Percentiles rank a stretch among this genome's conserved stretches.
Evolutionary conservation across 2,329 filamentous ascomycete species (phyloP).

Genomic region (Diaporthe australafricana): DNA sequence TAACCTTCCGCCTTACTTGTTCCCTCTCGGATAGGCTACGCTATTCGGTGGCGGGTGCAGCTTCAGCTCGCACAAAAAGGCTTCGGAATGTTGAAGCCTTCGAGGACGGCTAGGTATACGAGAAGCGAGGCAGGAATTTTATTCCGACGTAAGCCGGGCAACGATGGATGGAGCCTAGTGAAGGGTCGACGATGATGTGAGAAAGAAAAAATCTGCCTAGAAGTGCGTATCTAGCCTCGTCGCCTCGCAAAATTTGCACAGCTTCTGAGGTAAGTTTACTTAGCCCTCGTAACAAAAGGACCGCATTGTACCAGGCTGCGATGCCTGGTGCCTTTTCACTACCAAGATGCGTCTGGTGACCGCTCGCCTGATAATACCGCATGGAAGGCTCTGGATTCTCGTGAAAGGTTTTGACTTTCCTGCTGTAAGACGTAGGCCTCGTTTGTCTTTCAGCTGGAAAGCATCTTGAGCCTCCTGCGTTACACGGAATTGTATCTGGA

Average conservation of each 20-base stretch:
- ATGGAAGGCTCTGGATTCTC: background rate
- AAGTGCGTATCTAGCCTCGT: background rate
- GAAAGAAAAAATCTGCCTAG: constrained; percentile 11
- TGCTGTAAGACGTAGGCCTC: background rate
- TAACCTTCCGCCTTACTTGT: background rate
- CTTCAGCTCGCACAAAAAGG: background rate
- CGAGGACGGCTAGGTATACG: background rate
- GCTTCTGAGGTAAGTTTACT: background rate
- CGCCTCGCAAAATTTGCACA: background rate
- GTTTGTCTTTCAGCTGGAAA: too few relatives aligned
- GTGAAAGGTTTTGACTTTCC: too few relatives aligned
- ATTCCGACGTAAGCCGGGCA: background rate
- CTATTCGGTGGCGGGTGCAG: background rate
- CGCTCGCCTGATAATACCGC: too few relatives aligned
- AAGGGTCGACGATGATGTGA: background rate
- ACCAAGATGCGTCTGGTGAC: background rate
- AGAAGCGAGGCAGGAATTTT: background rate
- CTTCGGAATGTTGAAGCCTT: background rate
- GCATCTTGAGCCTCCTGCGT: too few relatives aligned
- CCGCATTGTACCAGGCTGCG: background rate
- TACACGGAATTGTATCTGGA: too few relatives aligned
- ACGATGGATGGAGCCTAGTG: background rate
- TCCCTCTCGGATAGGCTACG: background rate
- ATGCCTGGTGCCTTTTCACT: background rate
- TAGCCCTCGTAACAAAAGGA: background rate